Conservation (phyloP, 2,329 filamentous ascomycete genomes). For the Cercospora zeae-maydis region DNA sequence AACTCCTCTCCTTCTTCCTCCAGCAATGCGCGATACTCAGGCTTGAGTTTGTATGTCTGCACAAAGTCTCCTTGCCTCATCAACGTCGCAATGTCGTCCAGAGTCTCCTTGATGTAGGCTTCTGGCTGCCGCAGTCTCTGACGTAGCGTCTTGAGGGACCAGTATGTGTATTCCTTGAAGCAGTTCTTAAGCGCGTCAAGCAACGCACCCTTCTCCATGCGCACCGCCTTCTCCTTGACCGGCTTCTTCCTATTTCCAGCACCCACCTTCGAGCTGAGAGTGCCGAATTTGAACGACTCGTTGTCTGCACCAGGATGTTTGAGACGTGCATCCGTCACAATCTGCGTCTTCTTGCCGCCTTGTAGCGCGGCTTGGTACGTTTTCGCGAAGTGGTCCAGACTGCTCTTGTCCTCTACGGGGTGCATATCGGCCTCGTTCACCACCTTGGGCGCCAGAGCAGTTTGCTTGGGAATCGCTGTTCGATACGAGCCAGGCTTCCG, state of each 20-base stretch:
- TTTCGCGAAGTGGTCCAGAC: slow-evolving; percentile 50
- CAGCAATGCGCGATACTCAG: slow-evolving; percentile 59
- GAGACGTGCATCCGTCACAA: slow-evolving; percentile 33
- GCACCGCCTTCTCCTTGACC: slow-evolving; percentile 72
- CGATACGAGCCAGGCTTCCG: slow-evolving; percentile 31
- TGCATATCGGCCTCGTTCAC: slow-evolving; percentile 73
- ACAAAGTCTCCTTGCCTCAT: slow-evolving; percentile 81
- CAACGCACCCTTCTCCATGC: slow-evolving; percentile 84
- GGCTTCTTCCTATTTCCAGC: slow-evolving; percentile 44
- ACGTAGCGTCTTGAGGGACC: slow-evolving; percentile 86
- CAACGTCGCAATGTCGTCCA: slow-evolving; percentile 78
- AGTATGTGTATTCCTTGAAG: slow-evolving; percentile 85
- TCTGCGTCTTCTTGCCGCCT: slow-evolving; percentile 50
- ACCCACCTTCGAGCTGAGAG: slow-evolving; percentile 30
- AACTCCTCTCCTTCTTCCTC: slow-evolving; percentile 50
- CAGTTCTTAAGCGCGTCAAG: slow-evolving; percentile 78
- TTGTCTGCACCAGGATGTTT: slow-evolving; percentile 23
- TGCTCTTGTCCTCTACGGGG: slow-evolving; percentile 65
- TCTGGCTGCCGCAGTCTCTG: slow-evolving; percentile 79
- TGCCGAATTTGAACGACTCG: slow-evolving; percentile 38
- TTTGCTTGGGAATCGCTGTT: slow-evolving; percentile 61
- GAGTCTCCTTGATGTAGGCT: slow-evolving; percentile 79
- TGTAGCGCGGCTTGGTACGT: slow-evolving; percentile 32
- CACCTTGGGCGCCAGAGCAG: slow-evolving; percentile 68
- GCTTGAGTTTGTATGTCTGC: slow-evolving; percentile 78